Evolutionary conservation across 345 rosid genomes (phyloP).

Genomic region (Salix suchowensis): DNA sequence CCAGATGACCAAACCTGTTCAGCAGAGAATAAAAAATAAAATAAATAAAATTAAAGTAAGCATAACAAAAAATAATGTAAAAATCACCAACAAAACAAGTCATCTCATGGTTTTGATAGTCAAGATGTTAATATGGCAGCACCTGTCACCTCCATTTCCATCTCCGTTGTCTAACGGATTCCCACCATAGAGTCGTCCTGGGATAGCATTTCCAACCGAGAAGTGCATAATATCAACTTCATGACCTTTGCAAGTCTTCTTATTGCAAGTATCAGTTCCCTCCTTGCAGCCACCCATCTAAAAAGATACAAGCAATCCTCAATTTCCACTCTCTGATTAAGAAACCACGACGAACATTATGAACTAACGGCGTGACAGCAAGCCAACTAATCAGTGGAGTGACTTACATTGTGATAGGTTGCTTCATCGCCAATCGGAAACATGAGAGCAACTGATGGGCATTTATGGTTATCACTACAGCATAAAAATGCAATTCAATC

Average conservation of each 20-base stretch:
- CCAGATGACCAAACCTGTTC: constrained; percentile 82
- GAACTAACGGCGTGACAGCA: not conserved
- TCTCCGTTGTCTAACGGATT: constrained; percentile 65
- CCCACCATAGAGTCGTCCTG: constrained; percentile 94
- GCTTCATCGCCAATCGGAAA: constrained; percentile 84
- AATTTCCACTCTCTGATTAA: not conserved
- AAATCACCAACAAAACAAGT: not conserved
- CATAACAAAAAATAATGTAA: not conserved
- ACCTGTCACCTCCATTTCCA: constrained; percentile 98
- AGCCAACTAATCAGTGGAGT: not conserved
- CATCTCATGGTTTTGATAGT: not conserved
- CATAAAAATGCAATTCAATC: constrained; percentile 16
- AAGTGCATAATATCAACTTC: constrained; percentile 99
- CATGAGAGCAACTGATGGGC: constrained; percentile 94
- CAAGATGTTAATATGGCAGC: constrained; percentile 9
- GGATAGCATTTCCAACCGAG: constrained; percentile 92
- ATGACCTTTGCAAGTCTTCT: constrained; percentile 84
- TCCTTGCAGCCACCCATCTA: constrained; percentile 98
- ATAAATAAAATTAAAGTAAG: not conserved
- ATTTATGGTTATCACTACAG: constrained; percentile 63
- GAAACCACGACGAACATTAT: not conserved
- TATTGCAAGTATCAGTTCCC: constrained; percentile 57
- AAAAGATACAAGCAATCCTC: constrained; percentile 5
- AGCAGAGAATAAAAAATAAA: not conserved
- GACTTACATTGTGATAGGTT: constrained; percentile 75